Evolutionary conservation across 2,329 filamentous ascomycete genomes (phyloP), one percentile per base, ranked within the genome.

Genomic region (Diaporthe citri): DNA sequence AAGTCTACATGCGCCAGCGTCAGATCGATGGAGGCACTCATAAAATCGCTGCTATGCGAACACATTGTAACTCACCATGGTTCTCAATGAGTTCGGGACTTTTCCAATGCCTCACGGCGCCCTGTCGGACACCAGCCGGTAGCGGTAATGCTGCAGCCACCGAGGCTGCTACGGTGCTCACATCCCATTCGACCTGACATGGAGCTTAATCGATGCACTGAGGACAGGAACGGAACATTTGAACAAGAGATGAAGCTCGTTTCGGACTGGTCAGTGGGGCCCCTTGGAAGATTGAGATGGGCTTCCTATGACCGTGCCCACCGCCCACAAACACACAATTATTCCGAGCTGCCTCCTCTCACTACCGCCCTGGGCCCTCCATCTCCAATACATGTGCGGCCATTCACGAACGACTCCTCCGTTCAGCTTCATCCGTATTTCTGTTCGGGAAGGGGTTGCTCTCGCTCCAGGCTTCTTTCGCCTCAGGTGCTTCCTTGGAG

Each of bases 401-500:
- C 64, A 28, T 55, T 34, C 64, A 52, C 22, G n/a, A 39, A 46
- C n/a, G 62, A 36, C 46, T 31, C 52, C 46, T 15, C 46, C 62
- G 12, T 52, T 39, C 62, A 67, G 64, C 46, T 55, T 69, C 64
- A 52, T 55, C 64, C 64, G 46, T 41, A 55, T 8, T 55, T 55
- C 34, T 41, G 48, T 55, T 69, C 48, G 64, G 64, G 48, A 41
- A 55, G 64, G 64, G 46, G 46, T 39, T 67, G 64, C 64, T 52
- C 34, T 41, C 48, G 36, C 64, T 55, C 64, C 64, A 69, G 55
- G 64, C 64, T 69, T 69, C 64, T 41, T 55, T 69, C 64, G 48
- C 64, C 64, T 52, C 46, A 67, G 64, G 64, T 67, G 64, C 64
- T 67, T 67, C 64, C 64, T 52, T 67, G 64, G 64, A 55, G 64